A percentile compares a stretch with the other conserved stretches of the same genome.
These are phyloP conservation scores for Kalmusia sp. DNA, from an alignment of 2,329 filamentous ascomycete genomes.

Conservation along the genomic window DNA sequence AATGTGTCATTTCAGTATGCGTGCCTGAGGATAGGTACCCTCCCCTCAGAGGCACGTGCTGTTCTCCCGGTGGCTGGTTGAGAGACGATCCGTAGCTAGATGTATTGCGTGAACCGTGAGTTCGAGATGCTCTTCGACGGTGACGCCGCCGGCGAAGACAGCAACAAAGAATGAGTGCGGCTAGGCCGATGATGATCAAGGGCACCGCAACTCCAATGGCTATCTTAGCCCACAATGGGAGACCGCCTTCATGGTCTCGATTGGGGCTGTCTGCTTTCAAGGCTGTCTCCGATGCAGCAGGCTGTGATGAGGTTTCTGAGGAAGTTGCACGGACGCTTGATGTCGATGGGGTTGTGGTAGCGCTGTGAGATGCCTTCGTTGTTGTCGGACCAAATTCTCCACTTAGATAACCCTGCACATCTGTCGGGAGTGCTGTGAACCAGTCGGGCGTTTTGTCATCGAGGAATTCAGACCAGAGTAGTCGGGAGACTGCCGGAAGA, in stretches of 20 bases:
- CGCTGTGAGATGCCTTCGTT: slow-evolving; percentile 8
- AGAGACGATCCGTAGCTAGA: neutral
- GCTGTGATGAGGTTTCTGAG: neutral
- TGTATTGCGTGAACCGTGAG: neutral
- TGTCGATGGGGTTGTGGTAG: slow-evolving; percentile 2
- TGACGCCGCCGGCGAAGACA: slow-evolving; percentile 9
- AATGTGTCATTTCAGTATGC: neutral
- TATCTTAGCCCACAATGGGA: slow-evolving; percentile 18
- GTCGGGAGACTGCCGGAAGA: slow-evolving; percentile 17
- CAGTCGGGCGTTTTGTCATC: slow-evolving; percentile 17
- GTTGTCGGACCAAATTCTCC: slow-evolving; percentile 17
- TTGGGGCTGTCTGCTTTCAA: neutral
- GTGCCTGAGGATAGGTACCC: slow-evolving; percentile 1
- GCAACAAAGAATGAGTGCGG: slow-evolving; percentile 8
- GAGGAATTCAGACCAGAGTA: slow-evolving; percentile 22
- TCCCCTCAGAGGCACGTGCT: slow-evolving; percentile 6
- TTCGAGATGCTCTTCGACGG: neutral
- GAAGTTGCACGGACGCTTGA: neutral
- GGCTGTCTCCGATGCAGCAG: slow-evolving; percentile 3
- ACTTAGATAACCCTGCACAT: slow-evolving; percentile 18
- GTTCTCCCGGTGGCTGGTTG: neutral
- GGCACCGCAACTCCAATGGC: slow-evolving; percentile 49
- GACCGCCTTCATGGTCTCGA: slow-evolving; percentile 2
- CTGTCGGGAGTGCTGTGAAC: slow-evolving; percentile 20
- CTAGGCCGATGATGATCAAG: slow-evolving; percentile 63